Evolutionary conservation across 1,139 yeast genomes (phyloP), one percentile per base, ranked within the genome.

Genomic region (Saccharomycopsis crataegensis): DNA sequence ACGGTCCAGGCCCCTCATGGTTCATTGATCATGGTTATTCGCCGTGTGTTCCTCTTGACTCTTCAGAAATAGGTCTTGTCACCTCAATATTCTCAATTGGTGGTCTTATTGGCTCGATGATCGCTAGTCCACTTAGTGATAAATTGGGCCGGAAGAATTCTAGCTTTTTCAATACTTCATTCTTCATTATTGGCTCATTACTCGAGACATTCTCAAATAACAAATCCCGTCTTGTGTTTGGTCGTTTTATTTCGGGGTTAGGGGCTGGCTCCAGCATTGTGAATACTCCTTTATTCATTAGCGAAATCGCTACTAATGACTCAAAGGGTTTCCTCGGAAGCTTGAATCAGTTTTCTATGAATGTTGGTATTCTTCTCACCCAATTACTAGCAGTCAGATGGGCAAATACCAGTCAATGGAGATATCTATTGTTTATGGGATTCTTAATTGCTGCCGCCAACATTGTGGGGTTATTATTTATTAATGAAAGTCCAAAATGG

Each of bases 401-500:
- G 82, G 80, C 91, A 14, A 79, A 81, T 57, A 75, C 77, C 50
- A 70, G 73, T 47, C 72, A 77, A 44, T 93, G 98, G 98, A 75
- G 97, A 60, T 70, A 67, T 56, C 74, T 93, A 32, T 70, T 93
- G 50, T 68, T 79, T 28, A 68, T 75, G 50, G 96, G 90, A 0
- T 74, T 79, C 1, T 59, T 75, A 0, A 61, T 88, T 36, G 87
- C 88, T 0, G 53, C 73, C 0, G 9, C 70, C 5, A 80, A 83
- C 62, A 70, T 82, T 3, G 54, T 76, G 0, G 64, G 77, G 12
- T 69, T 77, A 37, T 60, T 75, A 1, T 69, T 72, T 47, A 74
- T 82, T n/a, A 79, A 77, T 31, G 97, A 91, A 66, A 83, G 94
- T 1, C 97, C 98, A 2, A 79, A 83, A 65, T 91, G 97, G 97